Conservation (phyloP, 2,329 filamentous ascomycete genomes). For the Fusarium clavum region DNA sequence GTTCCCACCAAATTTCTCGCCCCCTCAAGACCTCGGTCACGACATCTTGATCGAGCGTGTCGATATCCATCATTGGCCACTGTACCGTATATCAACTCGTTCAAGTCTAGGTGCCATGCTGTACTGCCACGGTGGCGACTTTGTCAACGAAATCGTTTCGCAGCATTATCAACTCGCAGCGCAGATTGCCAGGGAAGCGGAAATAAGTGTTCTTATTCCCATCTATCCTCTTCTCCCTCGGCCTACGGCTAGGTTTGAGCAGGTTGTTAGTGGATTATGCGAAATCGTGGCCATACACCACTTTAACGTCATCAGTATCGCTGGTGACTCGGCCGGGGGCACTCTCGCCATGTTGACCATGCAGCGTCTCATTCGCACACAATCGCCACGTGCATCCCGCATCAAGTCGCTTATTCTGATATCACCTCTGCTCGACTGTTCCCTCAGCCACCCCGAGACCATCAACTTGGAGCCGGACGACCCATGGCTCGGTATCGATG, state of each 20-base stretch:
- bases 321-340: accelerated
- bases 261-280: accelerated
- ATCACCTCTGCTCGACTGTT: too few relatives aligned
- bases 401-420: not conserved
- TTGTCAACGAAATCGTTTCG: not conserved
- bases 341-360: not conserved
- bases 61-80: accelerated
- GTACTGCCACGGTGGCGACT: not conserved
- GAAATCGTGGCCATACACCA: too few relatives aligned
- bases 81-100: too few relatives aligned
- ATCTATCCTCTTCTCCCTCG: not conserved
- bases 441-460: accelerated
- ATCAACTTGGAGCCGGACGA: too few relatives aligned
- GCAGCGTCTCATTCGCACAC: accelerated
- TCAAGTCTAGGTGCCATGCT: too few relatives aligned
- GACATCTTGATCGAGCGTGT: accelerated
- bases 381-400: not conserved
- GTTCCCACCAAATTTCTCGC: accelerated
- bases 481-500: too few relatives aligned
- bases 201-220: accelerated
- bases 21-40: accelerated
- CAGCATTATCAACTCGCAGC: accelerated
- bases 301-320: too few relatives aligned
- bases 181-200: accelerated
- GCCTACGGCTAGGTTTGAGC: accelerated